Conservation (phyloP, 257 asterid genomes). For the Penstemon newberryi region DNA sequence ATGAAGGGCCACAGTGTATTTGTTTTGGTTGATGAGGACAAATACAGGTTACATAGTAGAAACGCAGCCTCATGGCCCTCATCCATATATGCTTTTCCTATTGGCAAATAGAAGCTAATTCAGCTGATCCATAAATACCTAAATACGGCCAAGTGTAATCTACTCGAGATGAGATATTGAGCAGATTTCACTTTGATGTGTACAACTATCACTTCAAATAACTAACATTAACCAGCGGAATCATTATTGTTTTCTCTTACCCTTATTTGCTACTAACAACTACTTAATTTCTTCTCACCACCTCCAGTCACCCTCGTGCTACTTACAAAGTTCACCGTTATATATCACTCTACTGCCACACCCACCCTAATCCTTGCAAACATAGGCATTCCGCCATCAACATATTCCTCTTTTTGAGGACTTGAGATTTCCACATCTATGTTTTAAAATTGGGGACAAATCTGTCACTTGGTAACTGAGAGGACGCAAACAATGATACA, state of each 20-base stretch:
- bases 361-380: neutral
- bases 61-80: neutral
- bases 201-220: constrained; percentile 1
- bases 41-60: neutral
- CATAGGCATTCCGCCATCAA: neutral
- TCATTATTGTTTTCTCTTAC: constrained; percentile 1
- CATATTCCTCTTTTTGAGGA: neutral
- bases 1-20: constrained; percentile 17
- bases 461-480: constrained; percentile 4
- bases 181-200: neutral
- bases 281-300: neutral
- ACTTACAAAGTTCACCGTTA: neutral
- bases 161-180: neutral
- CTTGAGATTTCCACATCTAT: neutral
- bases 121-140: constrained; percentile 17
- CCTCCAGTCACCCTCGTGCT: constrained; percentile 5
- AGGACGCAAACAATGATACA: neutral
- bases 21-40: constrained; percentile 26
- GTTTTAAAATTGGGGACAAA: constrained; percentile 6
- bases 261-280: neutral
- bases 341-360: constrained; percentile 1
- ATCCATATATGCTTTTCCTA: constrained; percentile 11
- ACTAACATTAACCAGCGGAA: neutral
- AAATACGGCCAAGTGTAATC: neutral
- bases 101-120: constrained; percentile 23